Base-by-base conservation (phyloP, 148 eudicot species). In the Nepenthes mirabilis region DNA sequence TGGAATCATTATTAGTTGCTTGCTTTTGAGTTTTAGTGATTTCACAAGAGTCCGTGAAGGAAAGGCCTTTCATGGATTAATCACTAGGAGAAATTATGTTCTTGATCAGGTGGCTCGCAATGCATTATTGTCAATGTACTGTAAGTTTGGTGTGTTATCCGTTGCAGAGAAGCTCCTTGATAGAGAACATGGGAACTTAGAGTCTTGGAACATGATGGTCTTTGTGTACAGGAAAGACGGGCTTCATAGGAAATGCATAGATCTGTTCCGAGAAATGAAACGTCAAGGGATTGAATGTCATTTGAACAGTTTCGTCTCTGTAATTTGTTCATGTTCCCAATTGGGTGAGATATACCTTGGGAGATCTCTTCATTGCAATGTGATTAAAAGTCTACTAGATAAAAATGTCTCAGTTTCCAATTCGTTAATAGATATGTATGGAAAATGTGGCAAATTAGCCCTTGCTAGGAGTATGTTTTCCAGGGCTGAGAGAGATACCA, bases 91-190 rank as follows among this genome's bases (percentile, higher is more conserved):
- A 75, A 67, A 65, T 60, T 76, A 55, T 73, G 58, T 33, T 45
- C 33, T 48, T 14, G 64, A 77, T 70, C 72, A 73, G 56, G 74
- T 78, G 48, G 78, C 82, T 59, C 32, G 56, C 8, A 73, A 63
- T 70, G 85, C 82, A 53, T 68, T 88, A 60, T 37, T 84, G 52
- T 80, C 91, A 6, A 84, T 84, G 91, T 88, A 88, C 59, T 85
- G 73, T 65, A 82, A 72, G 62, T 77, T 85, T 70, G 84, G 84
- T 50, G 64, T 65, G 60, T 37, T 75, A 59, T 34, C 55, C 36
- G 10, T 37, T 54, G 86, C 81, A 10, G 82, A 79, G 63, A 76
- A 49, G 66, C 61, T 84, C 14, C 77, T 88, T 69, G 52, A 72
- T 65, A 63, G 68, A 57, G 60, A 66, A 43, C 55, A 37, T 36